Base-by-base conservation (phyloP, 257 asterid species). In the Rhazya stricta region DNA sequence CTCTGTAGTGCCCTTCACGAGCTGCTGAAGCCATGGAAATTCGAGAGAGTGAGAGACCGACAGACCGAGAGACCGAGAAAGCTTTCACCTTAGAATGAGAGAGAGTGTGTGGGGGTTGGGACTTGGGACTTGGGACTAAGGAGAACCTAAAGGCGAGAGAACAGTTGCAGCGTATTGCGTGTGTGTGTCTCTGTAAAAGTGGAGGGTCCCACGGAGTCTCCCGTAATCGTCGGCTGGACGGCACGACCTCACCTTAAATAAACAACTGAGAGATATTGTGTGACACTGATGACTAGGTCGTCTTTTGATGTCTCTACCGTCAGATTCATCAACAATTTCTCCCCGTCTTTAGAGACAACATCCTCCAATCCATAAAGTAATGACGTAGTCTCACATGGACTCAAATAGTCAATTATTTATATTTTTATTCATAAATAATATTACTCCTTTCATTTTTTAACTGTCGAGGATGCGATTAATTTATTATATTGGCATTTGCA, bases 181-280 rank as follows among this genome's bases (percentile, higher is more conserved):
- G 71, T 74, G 85, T 74, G 89, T 72, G 83, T n/a, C n/a, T n/a
- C n/a, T 69, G 51, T 66, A 84, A 63, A 29, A 16, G 42, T 42
- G 67, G 69, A 3, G 87, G 94, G 94, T 2, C 91, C 96, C 94
- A 79, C 81, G n/a, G 72, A 79, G 86, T 74, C 92, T 83, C 91
- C 96, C 96, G 97, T 89, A 93, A 89, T 93, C 90, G 97, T 91
- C 96, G 97, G 92, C 91, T 90, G 89, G 92, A 89, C 96, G 94
- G 92, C 97, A 89, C 85, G 90, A 87, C 81, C 87, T 81, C 84
- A 39, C 77, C 80, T 83, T 84, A 83, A 82, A 81, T 83, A 77
- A 69, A 77, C 68, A 48, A 76, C 69, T 19, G 56, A 4, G 43
- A 72, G 67, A 63, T 78, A 75, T 80, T 54, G 62, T 39, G 76